phyloP scores from a whole-genome alignment of 306 rosid genomes.

The Dryas drummondii region DNA sequence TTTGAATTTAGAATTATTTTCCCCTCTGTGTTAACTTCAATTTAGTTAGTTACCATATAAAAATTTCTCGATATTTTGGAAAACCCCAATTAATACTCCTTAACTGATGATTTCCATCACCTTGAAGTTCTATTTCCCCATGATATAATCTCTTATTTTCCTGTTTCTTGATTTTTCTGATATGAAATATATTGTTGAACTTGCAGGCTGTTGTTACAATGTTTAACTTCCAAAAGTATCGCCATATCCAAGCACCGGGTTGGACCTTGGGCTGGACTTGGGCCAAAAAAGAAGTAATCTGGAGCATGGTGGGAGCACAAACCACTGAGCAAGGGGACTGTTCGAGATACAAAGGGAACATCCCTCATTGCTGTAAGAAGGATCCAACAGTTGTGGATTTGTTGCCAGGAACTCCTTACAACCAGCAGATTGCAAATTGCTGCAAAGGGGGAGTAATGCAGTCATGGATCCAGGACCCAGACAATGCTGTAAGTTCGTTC shows the following conservation, averaged over 20 bases:
- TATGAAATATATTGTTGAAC: conserved; percentile 15
- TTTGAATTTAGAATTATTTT: neutral
- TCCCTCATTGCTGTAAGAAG: conserved; percentile 90
- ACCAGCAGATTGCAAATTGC: conserved; percentile 92
- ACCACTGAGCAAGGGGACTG: conserved; percentile 97
- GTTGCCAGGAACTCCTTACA: conserved; percentile 91
- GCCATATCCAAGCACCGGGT: conserved; percentile 88
- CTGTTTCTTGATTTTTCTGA: conserved; percentile 12
- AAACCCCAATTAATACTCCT: neutral
- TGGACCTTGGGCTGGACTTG: conserved; percentile 96
- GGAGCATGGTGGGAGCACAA: conserved; percentile 91
- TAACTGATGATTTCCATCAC: neutral
- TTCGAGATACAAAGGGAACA: conserved; percentile 68
- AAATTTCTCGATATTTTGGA: neutral
- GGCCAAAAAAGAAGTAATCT: conserved; percentile 95
- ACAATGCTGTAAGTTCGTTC: conserved; percentile 73
- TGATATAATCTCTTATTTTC: neutral
- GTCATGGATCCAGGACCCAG: conserved; percentile 82
- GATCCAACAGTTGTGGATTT: conserved; percentile 87
- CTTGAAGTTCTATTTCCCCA: neutral
- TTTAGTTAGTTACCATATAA: neutral
- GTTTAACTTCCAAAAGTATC: conserved; percentile 93
- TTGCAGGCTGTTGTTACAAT: conserved; percentile 89
- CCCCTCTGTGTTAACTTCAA: neutral
- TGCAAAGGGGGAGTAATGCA: conserved; percentile 87